A percentile compares a stretch with the other conserved stretches of the same genome.
These are phyloP conservation scores for Butyriboletus regius DNA, from an alignment of 1,284 basidiomycete species.

Conservation along the genomic window DNA sequence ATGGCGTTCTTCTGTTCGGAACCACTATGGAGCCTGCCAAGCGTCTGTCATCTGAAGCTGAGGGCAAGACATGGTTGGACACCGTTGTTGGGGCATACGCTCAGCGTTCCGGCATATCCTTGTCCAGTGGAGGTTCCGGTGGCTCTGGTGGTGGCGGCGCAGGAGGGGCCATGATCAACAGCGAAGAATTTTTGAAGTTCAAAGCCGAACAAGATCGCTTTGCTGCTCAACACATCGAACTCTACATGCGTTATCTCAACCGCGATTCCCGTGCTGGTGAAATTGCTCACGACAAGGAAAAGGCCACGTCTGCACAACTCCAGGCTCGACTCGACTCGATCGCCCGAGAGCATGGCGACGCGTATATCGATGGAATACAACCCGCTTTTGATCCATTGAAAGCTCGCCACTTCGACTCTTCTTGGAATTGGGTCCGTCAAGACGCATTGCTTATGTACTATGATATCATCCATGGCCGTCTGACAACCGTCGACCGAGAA, in stretches of 20 bases:
- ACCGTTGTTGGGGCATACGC: constrained; percentile 78
- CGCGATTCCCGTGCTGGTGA: constrained; percentile 89
- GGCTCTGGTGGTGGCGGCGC: constrained; percentile 56
- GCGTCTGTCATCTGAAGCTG: constrained; percentile 82
- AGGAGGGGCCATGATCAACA: constrained; percentile 86
- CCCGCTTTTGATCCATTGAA: constrained; percentile 91
- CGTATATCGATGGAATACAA: constrained; percentile 90
- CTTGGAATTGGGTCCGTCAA: constrained; percentile 99
- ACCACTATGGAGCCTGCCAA: constrained; percentile 91
- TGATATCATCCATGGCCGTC: constrained; percentile 91
- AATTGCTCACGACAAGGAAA: constrained; percentile 81
- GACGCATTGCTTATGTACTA: constrained; percentile 93
- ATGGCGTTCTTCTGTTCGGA: constrained; percentile 85
- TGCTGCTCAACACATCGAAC: constrained; percentile 86
- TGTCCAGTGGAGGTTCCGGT: constrained; percentile 61
- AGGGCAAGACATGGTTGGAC: constrained; percentile 93
- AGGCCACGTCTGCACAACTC: constrained; percentile 61
- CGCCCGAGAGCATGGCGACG: constrained; percentile 82
- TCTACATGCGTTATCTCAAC: constrained; percentile 92
- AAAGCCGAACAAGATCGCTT: constrained; percentile 89
- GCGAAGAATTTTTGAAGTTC: constrained; percentile 96
- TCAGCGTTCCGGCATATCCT: constrained; percentile 76
- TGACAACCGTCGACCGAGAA: constrained; percentile 87
- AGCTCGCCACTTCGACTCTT: constrained; percentile 94
- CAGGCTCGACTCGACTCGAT: constrained; percentile 87